Percentiles rank a stretch among this genome's conserved stretches.
These are phyloP conservation scores for Extremus antarcticus DNA, from an alignment of 495 filamentous ascomycete species.

Conservation along the genomic window DNA sequence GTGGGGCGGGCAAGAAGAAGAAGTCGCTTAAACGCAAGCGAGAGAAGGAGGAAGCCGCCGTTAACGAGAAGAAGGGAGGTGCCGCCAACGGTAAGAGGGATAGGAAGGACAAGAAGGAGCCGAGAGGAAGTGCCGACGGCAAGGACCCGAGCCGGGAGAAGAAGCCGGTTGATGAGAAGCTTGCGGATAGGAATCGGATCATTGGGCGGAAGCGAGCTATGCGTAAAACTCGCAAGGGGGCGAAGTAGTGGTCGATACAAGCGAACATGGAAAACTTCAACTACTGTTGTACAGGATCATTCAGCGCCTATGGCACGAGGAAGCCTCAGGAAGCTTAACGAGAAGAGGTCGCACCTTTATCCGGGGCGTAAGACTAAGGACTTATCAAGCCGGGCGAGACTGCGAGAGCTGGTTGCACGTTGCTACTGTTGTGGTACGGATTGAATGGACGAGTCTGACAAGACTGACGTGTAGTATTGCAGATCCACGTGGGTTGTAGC, in stretches of 20 bases:
- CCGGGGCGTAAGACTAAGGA: too few relatives aligned
- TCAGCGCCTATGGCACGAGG: too few relatives aligned
- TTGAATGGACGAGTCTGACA: not conserved
- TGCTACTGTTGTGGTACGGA: not conserved
- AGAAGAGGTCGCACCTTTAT: too few relatives aligned
- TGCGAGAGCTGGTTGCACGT: not conserved
- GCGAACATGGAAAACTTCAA: constrained; percentile 8
- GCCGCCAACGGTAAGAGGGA: not conserved
- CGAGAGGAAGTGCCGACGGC: not conserved
- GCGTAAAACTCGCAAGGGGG: constrained; percentile 39
- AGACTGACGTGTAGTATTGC: not conserved
- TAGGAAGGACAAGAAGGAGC: not conserved
- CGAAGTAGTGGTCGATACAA: constrained; percentile 4
- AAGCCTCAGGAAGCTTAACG: too few relatives aligned
- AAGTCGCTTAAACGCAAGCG: constrained; percentile 7
- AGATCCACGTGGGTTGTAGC: too few relatives aligned
- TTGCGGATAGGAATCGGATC: constrained; percentile 51
- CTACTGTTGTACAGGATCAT: not conserved
- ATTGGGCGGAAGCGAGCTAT: constrained; percentile 58
- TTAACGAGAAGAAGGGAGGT: not conserved
- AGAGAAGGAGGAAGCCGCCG: not conserved
- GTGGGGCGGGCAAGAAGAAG: not conserved
- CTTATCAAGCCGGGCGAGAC: not conserved
- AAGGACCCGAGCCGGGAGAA: not conserved
- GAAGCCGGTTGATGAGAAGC: constrained; percentile 39